A percentile compares a stretch with the other conserved stretches of the same genome.
phyloP scores from a whole-genome alignment of 1,284 basidiomycete genomes.

The Schizophyllum commune region DNA sequence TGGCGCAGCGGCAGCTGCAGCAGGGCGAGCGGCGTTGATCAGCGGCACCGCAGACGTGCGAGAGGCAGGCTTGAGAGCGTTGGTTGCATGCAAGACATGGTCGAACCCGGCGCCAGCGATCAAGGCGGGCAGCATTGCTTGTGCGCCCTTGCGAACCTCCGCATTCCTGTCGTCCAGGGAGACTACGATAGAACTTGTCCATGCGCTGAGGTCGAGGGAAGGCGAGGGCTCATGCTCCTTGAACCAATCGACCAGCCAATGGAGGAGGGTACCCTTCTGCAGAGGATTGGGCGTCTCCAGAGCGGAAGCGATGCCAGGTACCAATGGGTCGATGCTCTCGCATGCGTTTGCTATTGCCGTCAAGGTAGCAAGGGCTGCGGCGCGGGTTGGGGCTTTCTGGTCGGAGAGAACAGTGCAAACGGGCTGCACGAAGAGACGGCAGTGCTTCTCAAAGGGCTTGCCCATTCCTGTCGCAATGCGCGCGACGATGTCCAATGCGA shows the following conservation, averaged over 20 bases:
- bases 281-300: constrained; percentile 87
- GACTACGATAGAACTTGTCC: constrained; percentile 65
- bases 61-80: constrained; percentile 87
- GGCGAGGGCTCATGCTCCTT: constrained; percentile 51
- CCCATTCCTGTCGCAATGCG: constrained; percentile 93
- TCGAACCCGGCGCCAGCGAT: constrained; percentile 79
- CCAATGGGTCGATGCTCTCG: constrained; percentile 78
- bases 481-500: constrained; percentile 86
- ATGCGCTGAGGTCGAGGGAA: constrained; percentile 67
- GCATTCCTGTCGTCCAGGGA: constrained; percentile 89
- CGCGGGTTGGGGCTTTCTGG: constrained; percentile 85
- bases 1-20: constrained; percentile 21
- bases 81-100: constrained; percentile 81
- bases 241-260: constrained; percentile 82
- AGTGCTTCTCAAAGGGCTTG: constrained; percentile 88
- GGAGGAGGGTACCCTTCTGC: constrained; percentile 77
- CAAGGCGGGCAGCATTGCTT: constrained; percentile 74
- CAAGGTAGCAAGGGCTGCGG: constrained; percentile 73
- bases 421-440: constrained; percentile 69
- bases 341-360: constrained; percentile 82
- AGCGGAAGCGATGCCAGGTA: constrained; percentile 69
- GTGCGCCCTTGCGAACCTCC: constrained; percentile 90
- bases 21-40: constrained; percentile 69
- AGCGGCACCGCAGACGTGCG: constrained; percentile 79
- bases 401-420: constrained; percentile 86